phyloP scores from a whole-genome alignment of 2,329 filamentous ascomycete genomes.

The Penicillium sclerotiorum region DNA sequence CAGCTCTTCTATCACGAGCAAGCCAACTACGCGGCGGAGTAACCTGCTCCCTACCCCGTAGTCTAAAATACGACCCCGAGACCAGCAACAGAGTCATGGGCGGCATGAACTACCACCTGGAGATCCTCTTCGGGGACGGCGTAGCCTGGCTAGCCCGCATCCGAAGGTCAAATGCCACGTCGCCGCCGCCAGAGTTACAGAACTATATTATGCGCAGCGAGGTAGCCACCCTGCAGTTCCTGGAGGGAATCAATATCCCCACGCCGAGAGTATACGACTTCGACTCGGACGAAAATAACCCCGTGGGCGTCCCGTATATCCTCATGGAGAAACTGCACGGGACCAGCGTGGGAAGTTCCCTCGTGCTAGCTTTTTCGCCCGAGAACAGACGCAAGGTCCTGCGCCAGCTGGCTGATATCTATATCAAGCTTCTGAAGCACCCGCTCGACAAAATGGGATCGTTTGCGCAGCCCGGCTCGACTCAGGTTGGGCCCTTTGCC shows the following conservation, averaged over 20 bases:
- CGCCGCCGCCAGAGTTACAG: slow-evolving; percentile 36
- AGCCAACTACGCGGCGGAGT: slow-evolving; percentile 40
- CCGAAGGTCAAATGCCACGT: slow-evolving; percentile 45
- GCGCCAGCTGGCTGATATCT: slow-evolving; percentile 42
- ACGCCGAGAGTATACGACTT: slow-evolving; percentile 44
- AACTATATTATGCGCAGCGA: slow-evolving; percentile 44
- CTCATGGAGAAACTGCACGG: slow-evolving; percentile 49
- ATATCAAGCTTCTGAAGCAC: slow-evolving; percentile 42
- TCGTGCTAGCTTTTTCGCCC: slow-evolving; percentile 22
- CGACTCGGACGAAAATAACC: slow-evolving; percentile 35
- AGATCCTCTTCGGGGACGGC: slow-evolving; percentile 48
- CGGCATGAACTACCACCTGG: slow-evolving; percentile 50
- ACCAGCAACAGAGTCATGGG: slow-evolving; percentile 46
- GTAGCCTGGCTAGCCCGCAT: slow-evolving; percentile 49
- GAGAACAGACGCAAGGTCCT: slow-evolving; percentile 42
- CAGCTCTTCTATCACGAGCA: slow-evolving; percentile 42
- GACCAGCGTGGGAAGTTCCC: slow-evolving; percentile 40
- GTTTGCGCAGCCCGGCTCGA: neutral
- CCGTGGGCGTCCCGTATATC: slow-evolving; percentile 46
- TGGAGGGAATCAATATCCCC: slow-evolving; percentile 40
- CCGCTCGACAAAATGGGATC: slow-evolving; percentile 44
- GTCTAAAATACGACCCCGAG: slow-evolving; percentile 39
- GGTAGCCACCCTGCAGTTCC: slow-evolving; percentile 46
- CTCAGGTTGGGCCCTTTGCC: neutral
- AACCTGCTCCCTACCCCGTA: slow-evolving; percentile 37